Conservation (phyloP, 768 basidiomycete species). For the Calocybe indica region DNA sequence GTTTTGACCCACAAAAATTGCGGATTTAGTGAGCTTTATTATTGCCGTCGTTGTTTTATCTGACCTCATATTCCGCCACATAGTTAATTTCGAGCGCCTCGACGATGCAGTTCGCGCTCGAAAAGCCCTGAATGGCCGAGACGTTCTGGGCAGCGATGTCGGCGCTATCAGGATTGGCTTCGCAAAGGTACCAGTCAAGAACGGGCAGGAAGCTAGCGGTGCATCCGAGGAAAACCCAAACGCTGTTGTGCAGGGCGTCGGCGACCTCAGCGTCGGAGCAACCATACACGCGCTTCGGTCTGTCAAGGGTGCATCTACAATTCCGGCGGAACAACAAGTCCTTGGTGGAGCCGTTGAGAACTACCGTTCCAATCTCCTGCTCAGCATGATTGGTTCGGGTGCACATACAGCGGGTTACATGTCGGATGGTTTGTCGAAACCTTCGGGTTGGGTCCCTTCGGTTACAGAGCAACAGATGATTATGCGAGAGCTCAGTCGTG, state of each 20-base stretch:
- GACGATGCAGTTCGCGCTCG: constrained; percentile 96
- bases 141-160: constrained; percentile 93
- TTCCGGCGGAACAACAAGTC: constrained; percentile 91
- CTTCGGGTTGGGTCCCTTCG: constrained; percentile 61
- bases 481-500: constrained; percentile 84
- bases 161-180: constrained; percentile 97
- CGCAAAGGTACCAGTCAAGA: constrained; percentile 93
- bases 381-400: constrained; percentile 83
- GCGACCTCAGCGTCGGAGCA: constrained; percentile 80
- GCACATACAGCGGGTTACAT: constrained; percentile 52
- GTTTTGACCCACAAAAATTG: constrained; percentile 98
- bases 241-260: constrained; percentile 73
- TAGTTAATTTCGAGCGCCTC: constrained; percentile 94
- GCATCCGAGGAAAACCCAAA: constrained; percentile 58
- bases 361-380: constrained; percentile 85
- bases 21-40: constrained; percentile 64
- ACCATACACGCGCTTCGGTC: constrained; percentile 83
- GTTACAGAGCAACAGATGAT: constrained; percentile 97
- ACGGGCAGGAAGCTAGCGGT: constrained; percentile 57
- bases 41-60: constrained; percentile 2
- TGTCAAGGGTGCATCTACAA: constrained; percentile 87
- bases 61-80: constrained; percentile 7
- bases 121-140: constrained; percentile 92
- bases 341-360: constrained; percentile 91
- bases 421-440: constrained; percentile 53